phyloP scores from a whole-genome alignment of 345 rosid species.

The Cardamine occulta region DNA sequence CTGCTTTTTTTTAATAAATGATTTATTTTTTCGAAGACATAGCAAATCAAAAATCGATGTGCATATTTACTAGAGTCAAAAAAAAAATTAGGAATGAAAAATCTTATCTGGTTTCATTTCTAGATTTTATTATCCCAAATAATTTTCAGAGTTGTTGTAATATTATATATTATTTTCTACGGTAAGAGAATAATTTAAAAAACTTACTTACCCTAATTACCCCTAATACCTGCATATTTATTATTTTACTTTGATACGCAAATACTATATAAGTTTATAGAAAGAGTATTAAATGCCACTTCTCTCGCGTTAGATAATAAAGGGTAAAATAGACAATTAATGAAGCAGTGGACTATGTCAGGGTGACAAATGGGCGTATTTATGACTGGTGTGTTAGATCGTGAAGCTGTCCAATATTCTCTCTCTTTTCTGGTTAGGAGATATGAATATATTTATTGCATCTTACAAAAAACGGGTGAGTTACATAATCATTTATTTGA shows the following conservation, averaged over 20 bases:
- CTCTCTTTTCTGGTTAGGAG: constrained; percentile 29
- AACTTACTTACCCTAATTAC: neutral
- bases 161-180: neutral
- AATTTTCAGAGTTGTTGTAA: too few species aligned
- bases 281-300: neutral
- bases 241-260: neutral
- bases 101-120: neutral
- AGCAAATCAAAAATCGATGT: constrained; percentile 26
- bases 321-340: constrained; percentile 29
- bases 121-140: neutral
- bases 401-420: constrained; percentile 23
- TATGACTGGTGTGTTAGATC: constrained; percentile 22
- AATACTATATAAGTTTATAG: neutral
- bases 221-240: neutral
- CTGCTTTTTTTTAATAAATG: neutral
- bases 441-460: constrained; percentile 31
- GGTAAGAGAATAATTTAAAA: too few species aligned
- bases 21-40: constrained; percentile 26
- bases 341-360: constrained; percentile 1
- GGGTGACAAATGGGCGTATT: constrained; percentile 27
- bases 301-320: neutral
- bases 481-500: constrained; percentile 1
- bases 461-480: neutral
- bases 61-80: too few species aligned
- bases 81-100: neutral